Conservation (phyloP, 2,329 filamentous ascomycete genomes). For the Neoascochyta sp. region DNA sequence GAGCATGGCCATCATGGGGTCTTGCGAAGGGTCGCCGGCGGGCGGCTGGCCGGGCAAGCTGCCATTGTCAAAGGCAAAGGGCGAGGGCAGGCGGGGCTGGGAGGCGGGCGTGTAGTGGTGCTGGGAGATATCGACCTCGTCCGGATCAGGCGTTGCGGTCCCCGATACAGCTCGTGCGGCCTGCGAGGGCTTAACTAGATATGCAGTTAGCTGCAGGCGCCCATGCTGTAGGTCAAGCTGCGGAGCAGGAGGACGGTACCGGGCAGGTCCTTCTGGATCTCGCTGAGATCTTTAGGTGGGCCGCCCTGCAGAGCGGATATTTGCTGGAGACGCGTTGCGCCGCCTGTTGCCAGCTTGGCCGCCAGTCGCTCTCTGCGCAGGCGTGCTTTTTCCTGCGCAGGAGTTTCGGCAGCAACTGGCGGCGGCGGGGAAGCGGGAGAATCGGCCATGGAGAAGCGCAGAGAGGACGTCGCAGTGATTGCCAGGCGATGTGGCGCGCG, state of each 20-base stretch:
- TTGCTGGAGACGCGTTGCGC: constrained; percentile 65
- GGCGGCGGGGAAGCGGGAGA: constrained; percentile 15
- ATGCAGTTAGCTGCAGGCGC: constrained; percentile 18
- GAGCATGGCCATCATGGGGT: constrained; percentile 71
- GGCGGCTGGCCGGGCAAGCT: constrained; percentile 16
- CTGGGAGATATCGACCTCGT: constrained; percentile 74
- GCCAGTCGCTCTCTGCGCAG: constrained; percentile 75
- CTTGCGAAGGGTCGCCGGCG: constrained; percentile 42
- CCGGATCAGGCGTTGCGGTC: constrained; percentile 54
- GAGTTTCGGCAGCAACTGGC: constrained; percentile 31
- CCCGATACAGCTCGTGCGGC: constrained; percentile 19
- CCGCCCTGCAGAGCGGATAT: constrained; percentile 68
- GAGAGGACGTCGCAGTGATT: too few species aligned
- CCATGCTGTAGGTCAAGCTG: not conserved
- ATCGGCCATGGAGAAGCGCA: constrained; percentile 34
- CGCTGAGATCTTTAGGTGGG: constrained; percentile 32
- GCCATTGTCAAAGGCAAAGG: constrained; percentile 32
- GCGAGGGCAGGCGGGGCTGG: constrained; percentile 40
- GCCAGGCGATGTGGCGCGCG: too few species aligned
- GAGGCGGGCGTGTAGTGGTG: constrained; percentile 62
- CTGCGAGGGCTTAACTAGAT: constrained; percentile 20
- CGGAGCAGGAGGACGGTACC: constrained; percentile 24
- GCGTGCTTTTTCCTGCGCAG: constrained; percentile 58
- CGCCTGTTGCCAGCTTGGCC: constrained; percentile 72
- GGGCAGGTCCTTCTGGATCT: constrained; percentile 33